phyloP scores from a whole-genome alignment of 2,329 filamentous ascomycete species.

The Penicillium decumbens region DNA sequence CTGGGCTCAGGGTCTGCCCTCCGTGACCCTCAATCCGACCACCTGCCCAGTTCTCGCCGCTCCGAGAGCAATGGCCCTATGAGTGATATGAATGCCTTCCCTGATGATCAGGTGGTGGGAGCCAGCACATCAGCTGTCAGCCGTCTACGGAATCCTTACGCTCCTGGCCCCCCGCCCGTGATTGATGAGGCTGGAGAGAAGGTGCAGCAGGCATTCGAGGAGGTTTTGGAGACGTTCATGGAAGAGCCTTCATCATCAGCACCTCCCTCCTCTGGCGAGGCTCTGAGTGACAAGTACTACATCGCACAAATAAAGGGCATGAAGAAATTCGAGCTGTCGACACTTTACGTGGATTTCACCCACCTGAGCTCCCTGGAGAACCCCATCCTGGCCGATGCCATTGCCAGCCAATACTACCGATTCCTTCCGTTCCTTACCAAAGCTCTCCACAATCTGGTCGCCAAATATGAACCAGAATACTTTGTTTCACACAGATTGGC shows the following conservation, averaged over 20 bases:
- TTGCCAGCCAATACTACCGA: constrained; percentile 88
- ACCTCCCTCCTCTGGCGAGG: constrained; percentile 51
- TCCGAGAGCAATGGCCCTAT: constrained; percentile 49
- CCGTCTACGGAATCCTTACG: constrained; percentile 47
- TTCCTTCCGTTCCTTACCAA: constrained; percentile 87
- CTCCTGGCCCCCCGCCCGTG: constrained; percentile 54
- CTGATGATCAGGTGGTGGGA: constrained; percentile 60
- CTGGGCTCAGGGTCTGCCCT: constrained; percentile 34
- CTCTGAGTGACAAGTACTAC: constrained; percentile 60
- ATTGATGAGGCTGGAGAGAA: constrained; percentile 59
- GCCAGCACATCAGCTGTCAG: constrained; percentile 47
- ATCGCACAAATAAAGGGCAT: constrained; percentile 63
- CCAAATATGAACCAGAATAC: constrained; percentile 90
- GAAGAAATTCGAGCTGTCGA: constrained; percentile 58
- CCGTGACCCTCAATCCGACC: constrained; percentile 34
- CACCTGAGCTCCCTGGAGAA: constrained; percentile 75
- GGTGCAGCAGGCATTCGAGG: constrained; percentile 59
- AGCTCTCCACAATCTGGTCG: constrained; percentile 85
- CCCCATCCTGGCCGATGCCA: constrained; percentile 75
- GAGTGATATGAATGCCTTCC: constrained; percentile 56
- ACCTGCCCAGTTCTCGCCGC: constrained; percentile 51
- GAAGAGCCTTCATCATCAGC: constrained; percentile 56
- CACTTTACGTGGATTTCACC: constrained; percentile 64
- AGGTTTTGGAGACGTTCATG: constrained; percentile 57
- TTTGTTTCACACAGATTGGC: constrained; percentile 89